These are phyloP conservation scores for Backusella morwellensis DNA, from an alignment of 192 early-diverging fungal species.

Conservation along the genomic window DNA sequence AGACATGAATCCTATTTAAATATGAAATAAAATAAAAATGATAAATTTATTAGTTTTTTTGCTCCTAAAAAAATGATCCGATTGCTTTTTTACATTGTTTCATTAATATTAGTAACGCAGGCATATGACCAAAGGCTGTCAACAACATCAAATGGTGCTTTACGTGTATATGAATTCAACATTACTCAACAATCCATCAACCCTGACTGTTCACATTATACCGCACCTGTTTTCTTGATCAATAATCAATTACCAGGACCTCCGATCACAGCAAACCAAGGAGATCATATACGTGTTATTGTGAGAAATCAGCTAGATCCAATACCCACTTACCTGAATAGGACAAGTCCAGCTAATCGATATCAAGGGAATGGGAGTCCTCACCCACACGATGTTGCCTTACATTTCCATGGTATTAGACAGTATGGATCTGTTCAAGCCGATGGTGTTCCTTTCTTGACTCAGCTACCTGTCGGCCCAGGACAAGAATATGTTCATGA, in stretches of 20 bases:
- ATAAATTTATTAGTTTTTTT: neutral
- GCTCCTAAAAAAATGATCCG: constrained; percentile 5
- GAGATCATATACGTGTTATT: constrained; percentile 44
- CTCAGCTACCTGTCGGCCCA: constrained; percentile 49
- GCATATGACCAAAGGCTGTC: neutral
- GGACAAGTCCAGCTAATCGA: constrained; percentile 10
- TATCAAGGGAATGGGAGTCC: neutral
- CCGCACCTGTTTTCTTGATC: constrained; percentile 15
- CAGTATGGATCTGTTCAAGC: constrained; percentile 39
- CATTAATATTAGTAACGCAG: neutral
- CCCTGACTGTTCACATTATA: constrained; percentile 24
- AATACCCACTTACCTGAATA: constrained; percentile 17
- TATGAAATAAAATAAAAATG: neutral
- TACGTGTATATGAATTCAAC: constrained; percentile 29
- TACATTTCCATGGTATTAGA: constrained; percentile 55
- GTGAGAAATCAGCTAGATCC: constrained; percentile 37
- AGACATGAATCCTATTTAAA: neutral
- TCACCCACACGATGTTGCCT: constrained; percentile 13
- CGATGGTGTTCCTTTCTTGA: constrained; percentile 60
- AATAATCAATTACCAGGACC: constrained; percentile 41
- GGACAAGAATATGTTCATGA: constrained; percentile 46
- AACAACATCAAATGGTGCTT: neutral
- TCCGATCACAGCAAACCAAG: constrained; percentile 49
- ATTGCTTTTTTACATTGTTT: neutral
- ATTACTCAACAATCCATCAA: constrained; percentile 11